A percentile compares a stretch with the other conserved stretches of the same genome.
Evolutionary conservation across 768 basidiomycete species (phyloP).

Genomic region (Boletus speciosus): DNA sequence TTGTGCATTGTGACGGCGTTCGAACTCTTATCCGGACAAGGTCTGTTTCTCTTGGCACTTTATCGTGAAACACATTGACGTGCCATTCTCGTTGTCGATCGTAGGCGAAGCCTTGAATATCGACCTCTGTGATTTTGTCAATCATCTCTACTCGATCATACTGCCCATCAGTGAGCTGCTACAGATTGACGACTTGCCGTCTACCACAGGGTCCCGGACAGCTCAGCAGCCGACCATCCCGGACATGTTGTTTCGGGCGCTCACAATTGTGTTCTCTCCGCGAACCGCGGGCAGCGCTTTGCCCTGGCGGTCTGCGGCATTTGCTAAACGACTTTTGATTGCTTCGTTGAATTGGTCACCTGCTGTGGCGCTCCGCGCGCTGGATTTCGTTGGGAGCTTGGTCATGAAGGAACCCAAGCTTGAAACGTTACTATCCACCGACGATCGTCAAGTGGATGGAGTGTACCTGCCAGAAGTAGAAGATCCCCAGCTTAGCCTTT

Average conservation of each 20-base stretch:
- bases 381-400: constrained; percentile 72
- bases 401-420: constrained; percentile 76
- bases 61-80: constrained; percentile 7
- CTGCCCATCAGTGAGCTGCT: constrained; percentile 65
- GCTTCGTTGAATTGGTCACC: constrained; percentile 82
- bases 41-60: constrained; percentile 35
- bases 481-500: constrained; percentile 80
- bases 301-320: constrained; percentile 80
- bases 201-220: constrained; percentile 25
- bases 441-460: constrained; percentile 82
- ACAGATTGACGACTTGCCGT: constrained; percentile 55
- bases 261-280: constrained; percentile 79
- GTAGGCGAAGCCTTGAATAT: constrained; percentile 96
- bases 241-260: constrained; percentile 83
- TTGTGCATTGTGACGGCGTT: constrained; percentile 95
- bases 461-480: constrained; percentile 82
- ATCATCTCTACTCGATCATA: constrained; percentile 79
- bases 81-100: background rate
- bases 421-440: constrained; percentile 80
- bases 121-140: constrained; percentile 87
- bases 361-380: constrained; percentile 53
- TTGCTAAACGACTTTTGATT: constrained; percentile 86
- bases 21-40: constrained; percentile 94
- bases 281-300: constrained; percentile 55
- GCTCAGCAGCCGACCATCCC: constrained; percentile 39